A percentile compares a stretch with the other conserved stretches of the same genome.
These are phyloP conservation scores for Epithele typhae DNA, from an alignment of 768 basidiomycete species.

Conservation along the genomic window DNA sequence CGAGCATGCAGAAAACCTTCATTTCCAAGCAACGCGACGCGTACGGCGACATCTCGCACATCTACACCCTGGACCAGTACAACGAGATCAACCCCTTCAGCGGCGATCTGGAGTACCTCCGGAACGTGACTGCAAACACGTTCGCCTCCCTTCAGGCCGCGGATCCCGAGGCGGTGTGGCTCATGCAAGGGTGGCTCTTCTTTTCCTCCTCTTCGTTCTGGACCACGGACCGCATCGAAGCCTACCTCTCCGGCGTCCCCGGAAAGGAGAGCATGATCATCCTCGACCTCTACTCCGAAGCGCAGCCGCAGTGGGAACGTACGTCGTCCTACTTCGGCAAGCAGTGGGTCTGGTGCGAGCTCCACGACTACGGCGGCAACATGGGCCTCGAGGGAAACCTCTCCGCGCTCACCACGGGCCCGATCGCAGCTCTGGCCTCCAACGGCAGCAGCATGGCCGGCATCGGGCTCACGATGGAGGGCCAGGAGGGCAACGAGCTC, in stretches of 20 bases:
- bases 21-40: conserved; percentile 34
- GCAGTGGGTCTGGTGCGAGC: conserved; percentile 38
- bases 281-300: conserved; percentile 37
- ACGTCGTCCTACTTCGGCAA: conserved; percentile 36
- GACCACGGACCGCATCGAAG: conserved; percentile 35
- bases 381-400: conserved; percentile 36
- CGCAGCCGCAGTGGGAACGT: conserved; percentile 38
- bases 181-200: conserved; percentile 43
- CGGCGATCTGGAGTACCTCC: conserved; percentile 29
- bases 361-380: conserved; percentile 36
- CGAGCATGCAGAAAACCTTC: conserved; percentile 33
- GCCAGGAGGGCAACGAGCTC: conserved; percentile 41
- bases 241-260: conserved; percentile 35
- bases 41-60: conserved; percentile 35
- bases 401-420: conserved; percentile 29
- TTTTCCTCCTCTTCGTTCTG: conserved; percentile 33
- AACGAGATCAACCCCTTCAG: conserved; percentile 38
- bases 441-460: conserved; percentile 33
- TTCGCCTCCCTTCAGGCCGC: conserved; percentile 33
- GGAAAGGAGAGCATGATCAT: conserved; percentile 36
- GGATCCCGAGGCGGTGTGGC: conserved; percentile 37
- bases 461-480: conserved; percentile 36
- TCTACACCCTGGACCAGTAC: conserved; percentile 43
- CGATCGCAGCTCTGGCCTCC: conserved; percentile 27
- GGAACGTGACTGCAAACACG: conserved; percentile 30